Percentiles rank a stretch among this genome's conserved stretches.
Conservation (phyloP, 768 basidiomycete genomes). For the Boletus vinaceobasis region DNA sequence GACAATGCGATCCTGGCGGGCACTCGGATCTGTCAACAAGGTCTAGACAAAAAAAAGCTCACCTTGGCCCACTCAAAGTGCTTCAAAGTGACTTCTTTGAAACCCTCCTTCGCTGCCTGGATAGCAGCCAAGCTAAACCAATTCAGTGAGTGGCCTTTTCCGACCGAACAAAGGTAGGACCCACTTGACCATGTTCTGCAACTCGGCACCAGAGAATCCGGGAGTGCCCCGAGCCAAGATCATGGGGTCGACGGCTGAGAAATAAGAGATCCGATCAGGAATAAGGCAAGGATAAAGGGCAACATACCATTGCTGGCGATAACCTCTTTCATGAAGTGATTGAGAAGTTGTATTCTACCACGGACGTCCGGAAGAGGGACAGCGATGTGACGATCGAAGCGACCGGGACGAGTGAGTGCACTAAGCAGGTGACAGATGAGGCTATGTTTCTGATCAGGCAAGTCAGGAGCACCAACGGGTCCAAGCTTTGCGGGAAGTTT, state of each 20-base stretch:
- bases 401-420: slow-evolving; percentile 92
- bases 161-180: slow-evolving; percentile 24
- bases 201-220: slow-evolving; percentile 94
- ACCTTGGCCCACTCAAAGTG: slow-evolving; percentile 99
- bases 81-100: slow-evolving; percentile 62
- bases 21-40: neutral
- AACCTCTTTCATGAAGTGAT: slow-evolving; percentile 87
- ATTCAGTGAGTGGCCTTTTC: neutral
- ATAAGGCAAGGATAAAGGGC: neutral
- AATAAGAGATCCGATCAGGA: neutral
- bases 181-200: slow-evolving; percentile 96
- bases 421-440: slow-evolving; percentile 38
- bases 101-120: slow-evolving; percentile 85
- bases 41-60: slow-evolving; percentile 1
- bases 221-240: slow-evolving; percentile 91
- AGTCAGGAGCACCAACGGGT: slow-evolving; percentile 55
- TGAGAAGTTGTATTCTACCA: slow-evolving; percentile 88
- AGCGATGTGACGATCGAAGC: slow-evolving; percentile 91
- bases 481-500: slow-evolving; percentile 93
- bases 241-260: slow-evolving; percentile 74
- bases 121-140: slow-evolving; percentile 78
- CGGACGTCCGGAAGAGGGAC: slow-evolving; percentile 95
- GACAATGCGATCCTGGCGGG: slow-evolving; percentile 78
- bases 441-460: neutral
- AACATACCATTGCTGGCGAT: slow-evolving; percentile 52